phyloP scores from a whole-genome alignment of 2,329 filamentous ascomycete species.

The Curvularia sp. region DNA sequence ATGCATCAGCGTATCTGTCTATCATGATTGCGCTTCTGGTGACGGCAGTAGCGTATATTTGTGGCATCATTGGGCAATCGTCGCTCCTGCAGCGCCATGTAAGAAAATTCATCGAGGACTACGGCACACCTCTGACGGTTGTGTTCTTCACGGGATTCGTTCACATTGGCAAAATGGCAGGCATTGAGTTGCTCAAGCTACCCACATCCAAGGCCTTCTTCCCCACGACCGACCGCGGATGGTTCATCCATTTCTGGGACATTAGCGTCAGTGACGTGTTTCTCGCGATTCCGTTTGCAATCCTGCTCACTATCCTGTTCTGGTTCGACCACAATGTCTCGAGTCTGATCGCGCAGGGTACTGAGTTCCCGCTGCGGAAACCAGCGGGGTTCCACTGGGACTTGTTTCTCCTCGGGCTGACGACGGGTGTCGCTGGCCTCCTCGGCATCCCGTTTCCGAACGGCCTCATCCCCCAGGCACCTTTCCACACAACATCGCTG shows the following conservation, averaged over 20 bases:
- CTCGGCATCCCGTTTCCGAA: constrained; percentile 65
- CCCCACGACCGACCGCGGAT: constrained; percentile 74
- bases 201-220: constrained; percentile 80
- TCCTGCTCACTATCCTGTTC: constrained; percentile 83
- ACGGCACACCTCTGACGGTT: constrained; percentile 71
- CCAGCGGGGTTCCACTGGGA: constrained; percentile 69
- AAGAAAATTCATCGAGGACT: constrained; percentile 86
- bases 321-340: constrained; percentile 85
- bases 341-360: constrained; percentile 63
- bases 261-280: constrained; percentile 76
- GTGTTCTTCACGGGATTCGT: constrained; percentile 92
- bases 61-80: constrained; percentile 73
- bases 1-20: constrained; percentile 75
- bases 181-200: constrained; percentile 71
- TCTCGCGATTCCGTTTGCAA: constrained; percentile 83
- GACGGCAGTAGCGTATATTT: constrained; percentile 76
- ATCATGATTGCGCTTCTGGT: constrained; percentile 79
- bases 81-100: constrained; percentile 76
- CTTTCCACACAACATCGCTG: constrained; percentile 64
- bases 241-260: constrained; percentile 85
- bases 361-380: constrained; percentile 63
- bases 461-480: constrained; percentile 65
- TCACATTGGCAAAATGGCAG: constrained; percentile 81
- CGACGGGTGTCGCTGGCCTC: constrained; percentile 63
- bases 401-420: constrained; percentile 64